Conservation (phyloP, 768 basidiomycete genomes). For the Boletus coccyginus region DNA sequence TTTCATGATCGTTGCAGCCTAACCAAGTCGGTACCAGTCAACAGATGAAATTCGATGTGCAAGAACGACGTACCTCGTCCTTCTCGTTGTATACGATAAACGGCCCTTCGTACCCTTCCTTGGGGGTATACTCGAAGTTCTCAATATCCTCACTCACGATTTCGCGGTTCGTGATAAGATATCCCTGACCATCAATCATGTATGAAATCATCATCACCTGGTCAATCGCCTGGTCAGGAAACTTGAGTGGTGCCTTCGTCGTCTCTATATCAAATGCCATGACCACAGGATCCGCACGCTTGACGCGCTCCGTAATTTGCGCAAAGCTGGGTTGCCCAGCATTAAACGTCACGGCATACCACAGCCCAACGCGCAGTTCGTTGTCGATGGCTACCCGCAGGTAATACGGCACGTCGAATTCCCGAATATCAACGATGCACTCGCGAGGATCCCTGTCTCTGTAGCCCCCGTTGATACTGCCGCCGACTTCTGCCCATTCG, state of each 20-base stretch:
- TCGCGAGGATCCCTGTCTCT: constrained; percentile 83
- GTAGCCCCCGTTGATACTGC: constrained; percentile 37
- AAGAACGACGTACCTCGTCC: constrained; percentile 63
- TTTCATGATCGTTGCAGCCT: constrained; percentile 78
- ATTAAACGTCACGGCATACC: constrained; percentile 87
- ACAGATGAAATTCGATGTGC: not conserved
- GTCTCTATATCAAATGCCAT: constrained; percentile 99
- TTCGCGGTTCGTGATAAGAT: constrained; percentile 95
- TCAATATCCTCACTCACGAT: constrained; percentile 98
- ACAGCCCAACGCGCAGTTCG: constrained; percentile 95
- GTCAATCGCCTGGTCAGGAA: constrained; percentile 92
- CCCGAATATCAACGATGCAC: constrained; percentile 89
- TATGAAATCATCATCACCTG: constrained; percentile 99
- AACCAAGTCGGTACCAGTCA: not conserved
- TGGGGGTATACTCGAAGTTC: constrained; percentile 98
- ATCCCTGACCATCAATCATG: constrained; percentile 98
- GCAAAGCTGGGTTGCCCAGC: constrained; percentile 75
- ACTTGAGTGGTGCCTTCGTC: constrained; percentile 99
- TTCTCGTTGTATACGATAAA: constrained; percentile 94
- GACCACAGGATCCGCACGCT: constrained; percentile 98
- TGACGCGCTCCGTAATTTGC: constrained; percentile 79
- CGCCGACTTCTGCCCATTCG: constrained; percentile 51
- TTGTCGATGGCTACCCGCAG: constrained; percentile 99
- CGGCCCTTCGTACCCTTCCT: constrained; percentile 95
- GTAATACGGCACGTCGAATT: constrained; percentile 97